Evolutionary conservation across 768 basidiomycete species (phyloP), one percentile per base, ranked within the genome.

Genomic region (Cystobasidium onofrii): DNA sequence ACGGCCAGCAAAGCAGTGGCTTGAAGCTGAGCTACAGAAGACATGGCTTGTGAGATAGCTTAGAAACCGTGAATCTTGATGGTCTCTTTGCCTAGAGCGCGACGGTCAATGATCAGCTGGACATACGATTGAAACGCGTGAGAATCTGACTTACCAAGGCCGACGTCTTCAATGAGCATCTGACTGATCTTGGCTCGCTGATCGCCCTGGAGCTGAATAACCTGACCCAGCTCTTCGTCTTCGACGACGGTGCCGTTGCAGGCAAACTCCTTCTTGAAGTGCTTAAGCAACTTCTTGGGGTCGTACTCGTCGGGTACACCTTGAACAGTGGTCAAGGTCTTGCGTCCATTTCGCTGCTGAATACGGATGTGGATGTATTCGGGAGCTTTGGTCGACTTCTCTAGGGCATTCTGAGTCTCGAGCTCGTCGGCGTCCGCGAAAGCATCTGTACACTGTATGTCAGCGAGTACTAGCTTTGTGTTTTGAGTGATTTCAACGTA

Each of bases 141-240:
- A 43, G n/a, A 18, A 29, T 50, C 31, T 23, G 27, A 52, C 83
- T 86, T 89, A 69, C 87, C 85, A 63, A 95, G 85, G 63, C 90
- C 69, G 20, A 71, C 90, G 76, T 91, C 88, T 79, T 90, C 88
- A 75, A 85, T 84, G 77, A 99, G 88, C 86, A 97, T 97, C 62
- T 84, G 86, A 67, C 86, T 87, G 76, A 97, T 95, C 85, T 94
- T 93, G 80, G 85, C 82, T 64, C 96, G 87, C 83, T 99, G 96
- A 83, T 99, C 96, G 23, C 96, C 96, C 82, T 98, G 96, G 76
- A 99, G 88, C 84, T 99, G 96, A 80, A 99, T 91, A 81, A 99
- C 91, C 84, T 93, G 86, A 72, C 96, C 96, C 84, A 92, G 87
- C 84, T 93, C 91, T 81, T 90, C 90, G 83, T 96, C 91, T 66